Percentiles rank a stretch among this genome's conserved stretches.
Conservation (phyloP, 78 protist species). For the Monosiga brevicollis region DNA sequence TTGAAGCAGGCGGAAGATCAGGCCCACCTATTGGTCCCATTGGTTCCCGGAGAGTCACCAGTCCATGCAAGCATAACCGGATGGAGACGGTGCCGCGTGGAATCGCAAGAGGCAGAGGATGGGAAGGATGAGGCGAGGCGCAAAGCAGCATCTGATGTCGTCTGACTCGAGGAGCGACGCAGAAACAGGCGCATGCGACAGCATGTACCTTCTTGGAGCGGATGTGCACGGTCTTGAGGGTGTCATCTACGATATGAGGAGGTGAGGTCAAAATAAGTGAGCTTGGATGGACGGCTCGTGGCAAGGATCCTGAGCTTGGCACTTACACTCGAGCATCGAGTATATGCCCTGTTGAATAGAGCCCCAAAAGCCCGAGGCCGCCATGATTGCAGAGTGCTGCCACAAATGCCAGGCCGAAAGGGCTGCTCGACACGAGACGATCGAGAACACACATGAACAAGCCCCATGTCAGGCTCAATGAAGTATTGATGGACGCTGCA, state of each 20-base stretch:
- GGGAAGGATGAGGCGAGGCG: too few relatives aligned
- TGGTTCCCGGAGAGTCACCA: too few relatives aligned
- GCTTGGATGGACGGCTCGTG: not conserved
- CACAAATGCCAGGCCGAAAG: not conserved
- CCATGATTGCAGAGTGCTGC: too few relatives aligned
- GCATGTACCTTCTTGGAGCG: not conserved
- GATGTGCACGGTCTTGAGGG: not conserved
- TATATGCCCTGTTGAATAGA: not conserved
- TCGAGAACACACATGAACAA: too few relatives aligned
- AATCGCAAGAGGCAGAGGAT: too few relatives aligned
- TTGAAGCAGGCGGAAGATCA: not conserved
- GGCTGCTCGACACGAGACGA: not conserved
- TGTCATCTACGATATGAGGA: not conserved
- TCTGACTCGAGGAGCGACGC: too few relatives aligned
- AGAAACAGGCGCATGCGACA: too few relatives aligned
- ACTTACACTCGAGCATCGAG: not conserved
- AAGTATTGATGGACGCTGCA: not conserved
- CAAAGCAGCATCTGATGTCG: too few relatives aligned
- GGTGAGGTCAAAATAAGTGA: too few relatives aligned
- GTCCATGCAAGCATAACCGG: too few relatives aligned
- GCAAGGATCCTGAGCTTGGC: not conserved
- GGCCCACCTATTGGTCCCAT: not conserved
- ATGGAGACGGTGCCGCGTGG: too few relatives aligned
- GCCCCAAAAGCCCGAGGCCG: not conserved
- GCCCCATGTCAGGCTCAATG: not conserved